Base-by-base conservation (phyloP, 202 grass and related monocot genomes). In the Miscanthus sacchariflorus region DNA sequence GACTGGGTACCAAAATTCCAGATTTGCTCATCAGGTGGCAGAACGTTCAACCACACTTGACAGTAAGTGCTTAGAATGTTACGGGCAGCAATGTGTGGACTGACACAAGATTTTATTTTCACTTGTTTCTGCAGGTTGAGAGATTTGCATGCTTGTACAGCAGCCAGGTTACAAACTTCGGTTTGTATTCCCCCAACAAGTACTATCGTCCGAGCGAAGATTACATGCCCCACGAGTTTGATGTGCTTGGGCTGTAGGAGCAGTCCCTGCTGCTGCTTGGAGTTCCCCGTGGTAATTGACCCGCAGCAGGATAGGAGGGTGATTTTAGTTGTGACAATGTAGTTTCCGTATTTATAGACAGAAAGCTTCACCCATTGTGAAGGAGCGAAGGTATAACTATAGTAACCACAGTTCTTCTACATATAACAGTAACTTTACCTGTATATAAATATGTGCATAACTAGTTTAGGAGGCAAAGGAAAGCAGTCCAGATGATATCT, bases 191-290 rank as follows among this genome's bases (percentile, higher is more conserved):
- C 67, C 97, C 94, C 56, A 89, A 92, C 86, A 96, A 99, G 72
- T 99, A 99, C 81, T 99, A 99, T 81, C 91, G 97, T 49, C 94
- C 97, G 19, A 96, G 97, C 76, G 94, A 99, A 89, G 97, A 99
- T 93, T 99, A 93, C 94, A 91, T 99, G 97, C 92, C 94, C 23
- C 97, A 99, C 72, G 97, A 99, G 67, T 95, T 96, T 11, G 97
- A 99, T 69, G 95, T 99, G 71, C 86, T 99, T 59, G 91, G 83
- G 58, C 88, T 99, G 70, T 95, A 87, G 56, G 39, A 65, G n/a
- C 74, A 87, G 21, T 74, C 28, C 67, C 56, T 72, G 23, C 23
- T 72, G 46, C 7, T 61, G 45, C 12, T 52, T 5, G 83, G 79
- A 87, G 77, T 33, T 56, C 42, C 69, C 68, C 21, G 5, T 78